Percentiles rank a stretch among this genome's conserved stretches.
These are phyloP conservation scores for Lactarius sp. DNA, from an alignment of 768 basidiomycete genomes.

Conservation along the genomic window DNA sequence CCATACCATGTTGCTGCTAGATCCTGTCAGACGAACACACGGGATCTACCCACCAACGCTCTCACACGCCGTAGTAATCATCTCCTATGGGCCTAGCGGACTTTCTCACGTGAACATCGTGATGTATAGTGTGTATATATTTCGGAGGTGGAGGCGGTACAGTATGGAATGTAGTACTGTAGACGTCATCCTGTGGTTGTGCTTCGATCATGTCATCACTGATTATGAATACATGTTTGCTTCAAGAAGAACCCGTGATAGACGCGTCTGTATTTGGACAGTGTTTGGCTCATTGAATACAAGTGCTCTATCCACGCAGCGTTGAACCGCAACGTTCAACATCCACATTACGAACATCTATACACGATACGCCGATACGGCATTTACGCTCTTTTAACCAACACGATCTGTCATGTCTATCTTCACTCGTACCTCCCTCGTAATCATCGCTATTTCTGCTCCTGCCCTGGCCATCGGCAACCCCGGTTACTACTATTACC, in stretches of 20 bases:
- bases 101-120: too few species aligned
- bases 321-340: constrained; percentile 10
- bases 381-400: constrained; percentile 16
- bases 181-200: too few species aligned
- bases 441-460: constrained; percentile 14
- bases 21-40: background rate
- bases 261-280: constrained; percentile 13
- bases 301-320: background rate
- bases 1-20: constrained; percentile 18
- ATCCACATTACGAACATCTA: background rate
- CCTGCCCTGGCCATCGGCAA: constrained; percentile 7
- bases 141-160: too few species aligned
- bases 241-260: constrained; percentile 3
- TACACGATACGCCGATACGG: constrained; percentile 7
- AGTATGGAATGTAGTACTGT: too few species aligned
- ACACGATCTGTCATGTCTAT: constrained; percentile 16
- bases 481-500: constrained; percentile 3
- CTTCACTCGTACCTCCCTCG: constrained; percentile 10
- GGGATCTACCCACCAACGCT: too few species aligned
- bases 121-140: too few species aligned
- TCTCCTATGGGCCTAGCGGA: background rate
- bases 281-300: constrained; percentile 2
- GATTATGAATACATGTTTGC: background rate
- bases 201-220: too few species aligned
- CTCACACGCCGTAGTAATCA: too few species aligned